phyloP scores from a whole-genome alignment of 2,329 filamentous ascomycete genomes.

The Orbilia javanica region DNA sequence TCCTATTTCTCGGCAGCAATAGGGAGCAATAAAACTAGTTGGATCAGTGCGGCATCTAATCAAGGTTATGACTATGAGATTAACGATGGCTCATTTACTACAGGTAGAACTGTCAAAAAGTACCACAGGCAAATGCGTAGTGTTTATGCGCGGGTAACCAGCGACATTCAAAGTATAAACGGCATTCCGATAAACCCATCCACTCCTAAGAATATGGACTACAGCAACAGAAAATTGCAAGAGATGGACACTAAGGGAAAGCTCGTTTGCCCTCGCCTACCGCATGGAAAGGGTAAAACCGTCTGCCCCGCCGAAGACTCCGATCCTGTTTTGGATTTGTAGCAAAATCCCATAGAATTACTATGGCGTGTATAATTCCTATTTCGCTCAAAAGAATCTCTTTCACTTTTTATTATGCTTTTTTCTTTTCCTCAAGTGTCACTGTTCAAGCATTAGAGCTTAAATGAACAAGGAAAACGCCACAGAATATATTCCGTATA shows the following conservation, averaged over 20 bases:
- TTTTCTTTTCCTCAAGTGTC: slow-evolving; percentile 6
- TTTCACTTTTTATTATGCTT: neutral
- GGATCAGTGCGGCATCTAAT: slow-evolving; percentile 35
- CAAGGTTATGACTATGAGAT: slow-evolving; percentile 40
- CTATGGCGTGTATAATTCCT: neutral
- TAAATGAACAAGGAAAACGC: slow-evolving; percentile 35
- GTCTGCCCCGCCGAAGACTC: slow-evolving; percentile 19
- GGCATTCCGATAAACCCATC: slow-evolving; percentile 27
- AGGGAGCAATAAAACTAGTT: slow-evolving; percentile 49
- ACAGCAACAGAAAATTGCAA: neutral
- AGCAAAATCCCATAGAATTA: neutral
- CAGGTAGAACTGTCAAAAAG: slow-evolving; percentile 37
- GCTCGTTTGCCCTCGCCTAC: slow-evolving; percentile 29
- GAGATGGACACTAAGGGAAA: slow-evolving; percentile 16
- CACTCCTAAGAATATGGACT: neutral
- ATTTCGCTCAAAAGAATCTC: neutral
- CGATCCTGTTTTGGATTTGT: neutral
- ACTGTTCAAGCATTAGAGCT: neutral
- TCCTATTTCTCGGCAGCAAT: slow-evolving; percentile 42
- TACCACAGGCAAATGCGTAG: slow-evolving; percentile 39
- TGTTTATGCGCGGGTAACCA: slow-evolving; percentile 26
- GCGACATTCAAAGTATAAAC: slow-evolving; percentile 46
- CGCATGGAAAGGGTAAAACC: slow-evolving; percentile 26
- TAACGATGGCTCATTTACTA: slow-evolving; percentile 15
- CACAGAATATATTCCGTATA: slow-evolving; percentile 38